phyloP scores from a whole-genome alignment of 306 rosid species.

The Abrus pulchellus region DNA sequence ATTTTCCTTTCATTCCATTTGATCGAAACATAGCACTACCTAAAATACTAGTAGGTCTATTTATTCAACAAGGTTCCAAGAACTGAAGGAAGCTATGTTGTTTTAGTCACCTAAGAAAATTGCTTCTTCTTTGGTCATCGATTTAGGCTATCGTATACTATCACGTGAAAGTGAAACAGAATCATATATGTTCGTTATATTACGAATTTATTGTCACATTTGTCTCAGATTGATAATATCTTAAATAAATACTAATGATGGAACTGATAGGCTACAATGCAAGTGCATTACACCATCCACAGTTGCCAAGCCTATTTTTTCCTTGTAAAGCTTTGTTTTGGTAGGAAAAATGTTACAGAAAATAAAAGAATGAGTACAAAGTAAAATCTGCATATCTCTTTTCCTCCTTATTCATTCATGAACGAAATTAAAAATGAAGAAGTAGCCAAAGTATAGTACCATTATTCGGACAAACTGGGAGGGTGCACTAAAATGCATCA shows the following conservation, averaged over 20 bases:
- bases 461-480: neutral
- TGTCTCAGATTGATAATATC: neutral
- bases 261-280: neutral
- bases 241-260: neutral
- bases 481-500: neutral
- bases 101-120: neutral
- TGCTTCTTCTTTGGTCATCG: neutral
- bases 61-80: neutral
- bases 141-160: neutral
- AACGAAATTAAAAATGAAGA: neutral
- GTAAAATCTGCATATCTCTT: neutral
- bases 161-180: neutral
- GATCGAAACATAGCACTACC: too few species aligned
- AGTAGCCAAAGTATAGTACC: neutral
- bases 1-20: too few species aligned
- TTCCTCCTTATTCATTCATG: slow-evolving; percentile 14
- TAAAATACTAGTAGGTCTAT: too few species aligned
- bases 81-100: neutral
- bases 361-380: neutral
- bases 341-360: neutral
- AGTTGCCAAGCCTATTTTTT: neutral
- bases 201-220: neutral
- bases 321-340: slow-evolving; percentile 1
- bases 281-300: neutral
- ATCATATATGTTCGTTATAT: neutral